Conservation (phyloP, 2,329 filamentous ascomycete species). For the Penicillium sp. region DNA sequence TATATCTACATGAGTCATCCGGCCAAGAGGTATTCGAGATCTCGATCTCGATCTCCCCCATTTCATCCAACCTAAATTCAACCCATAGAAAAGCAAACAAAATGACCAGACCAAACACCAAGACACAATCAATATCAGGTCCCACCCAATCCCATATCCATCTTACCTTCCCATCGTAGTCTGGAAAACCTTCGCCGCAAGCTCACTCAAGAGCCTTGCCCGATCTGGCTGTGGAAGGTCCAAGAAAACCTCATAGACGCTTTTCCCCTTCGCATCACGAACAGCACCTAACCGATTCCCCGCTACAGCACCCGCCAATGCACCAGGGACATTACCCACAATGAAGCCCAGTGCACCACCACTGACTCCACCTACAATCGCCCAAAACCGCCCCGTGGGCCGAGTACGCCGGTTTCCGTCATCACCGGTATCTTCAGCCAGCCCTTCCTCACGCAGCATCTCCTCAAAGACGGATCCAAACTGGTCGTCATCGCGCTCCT, state of each 20-base stretch:
- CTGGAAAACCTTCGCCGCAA: conserved; percentile 81
- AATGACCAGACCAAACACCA: conserved; percentile 4
- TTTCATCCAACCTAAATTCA: background rate
- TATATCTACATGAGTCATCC: conserved; percentile 1
- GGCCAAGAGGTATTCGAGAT: background rate
- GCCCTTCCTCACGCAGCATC: conserved; percentile 83
- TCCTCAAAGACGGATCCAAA: conserved; percentile 89
- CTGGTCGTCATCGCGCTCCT: conserved; percentile 65
- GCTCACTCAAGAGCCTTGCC: conserved; percentile 76
- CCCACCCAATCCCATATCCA: background rate
- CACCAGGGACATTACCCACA: conserved; percentile 85
- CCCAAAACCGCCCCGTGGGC: conserved; percentile 80
- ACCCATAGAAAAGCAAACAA: background rate
- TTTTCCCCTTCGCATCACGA: conserved; percentile 88
- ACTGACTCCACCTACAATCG: conserved; percentile 78
- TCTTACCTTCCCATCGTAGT: conserved; percentile 39
- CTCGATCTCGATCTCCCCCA: background rate
- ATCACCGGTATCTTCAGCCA: conserved; percentile 71
- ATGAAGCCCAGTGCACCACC: conserved; percentile 94
- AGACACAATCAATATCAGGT: background rate
- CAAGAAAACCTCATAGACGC: conserved; percentile 87
- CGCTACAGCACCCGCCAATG: conserved; percentile 86
- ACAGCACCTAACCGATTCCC: conserved; percentile 91
- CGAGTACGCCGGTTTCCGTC: conserved; percentile 43
- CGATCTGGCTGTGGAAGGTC: conserved; percentile 83